A percentile compares a stretch with the other conserved stretches of the same genome.
phyloP scores from a whole-genome alignment of 208 protist species.

The Wallacemonas sp. region DNA sequence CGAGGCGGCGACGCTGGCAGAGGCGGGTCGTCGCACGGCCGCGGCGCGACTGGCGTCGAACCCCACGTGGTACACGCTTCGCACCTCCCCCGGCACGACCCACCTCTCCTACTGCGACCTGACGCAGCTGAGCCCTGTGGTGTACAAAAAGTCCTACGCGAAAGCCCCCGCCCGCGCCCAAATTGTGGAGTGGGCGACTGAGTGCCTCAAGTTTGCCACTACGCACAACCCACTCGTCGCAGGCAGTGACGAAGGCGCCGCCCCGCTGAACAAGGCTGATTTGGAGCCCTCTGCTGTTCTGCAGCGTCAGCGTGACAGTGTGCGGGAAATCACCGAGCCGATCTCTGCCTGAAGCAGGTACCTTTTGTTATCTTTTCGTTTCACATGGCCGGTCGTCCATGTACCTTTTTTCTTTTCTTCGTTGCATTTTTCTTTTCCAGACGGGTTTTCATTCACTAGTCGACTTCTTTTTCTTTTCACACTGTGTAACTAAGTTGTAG shows the following conservation, averaged over 20 bases:
- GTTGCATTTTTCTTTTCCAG: background rate
- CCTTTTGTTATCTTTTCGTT: background rate
- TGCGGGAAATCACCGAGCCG: background rate
- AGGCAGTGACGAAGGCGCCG: no score
- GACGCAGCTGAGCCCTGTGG: conserved; percentile 55
- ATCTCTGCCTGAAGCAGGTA: background rate
- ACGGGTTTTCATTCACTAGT: no score
- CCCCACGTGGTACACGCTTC: conserved; percentile 31
- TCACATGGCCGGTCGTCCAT: background rate
- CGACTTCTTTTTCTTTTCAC: no score
- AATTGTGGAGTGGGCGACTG: conserved; percentile 46
- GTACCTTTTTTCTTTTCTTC: conserved; percentile 1
- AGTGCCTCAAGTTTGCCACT: conserved; percentile 38
- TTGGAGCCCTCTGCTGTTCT: no score
- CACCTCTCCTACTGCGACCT: conserved; percentile 61
- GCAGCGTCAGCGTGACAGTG: background rate
- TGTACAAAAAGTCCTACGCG: conserved; percentile 37
- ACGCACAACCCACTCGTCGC: background rate
- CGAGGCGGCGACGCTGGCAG: conserved; percentile 18
- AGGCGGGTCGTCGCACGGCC: conserved; percentile 17
- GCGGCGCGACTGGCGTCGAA: conserved; percentile 6
- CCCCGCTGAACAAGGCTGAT: no score
- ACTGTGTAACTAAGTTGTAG: no score
- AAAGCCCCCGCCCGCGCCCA: conserved; percentile 35
- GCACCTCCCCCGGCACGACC: conserved; percentile 25